These are phyloP conservation scores for Xylaria sp. DNA, from an alignment of 2,329 filamentous ascomycete genomes.

Conservation along the genomic window DNA sequence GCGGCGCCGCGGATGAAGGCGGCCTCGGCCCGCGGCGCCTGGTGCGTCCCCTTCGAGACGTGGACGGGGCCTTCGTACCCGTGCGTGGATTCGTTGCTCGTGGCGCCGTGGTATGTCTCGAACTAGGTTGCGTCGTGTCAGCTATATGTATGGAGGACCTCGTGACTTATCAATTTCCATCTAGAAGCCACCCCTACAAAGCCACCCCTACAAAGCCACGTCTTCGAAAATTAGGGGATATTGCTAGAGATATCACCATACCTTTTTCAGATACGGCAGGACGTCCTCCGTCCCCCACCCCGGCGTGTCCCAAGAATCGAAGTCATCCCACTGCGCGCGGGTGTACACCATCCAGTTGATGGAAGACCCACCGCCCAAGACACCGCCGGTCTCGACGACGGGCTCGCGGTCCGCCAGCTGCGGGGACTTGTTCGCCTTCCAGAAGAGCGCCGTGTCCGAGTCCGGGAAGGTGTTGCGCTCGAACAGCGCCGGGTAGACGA, in stretches of 20 bases:
- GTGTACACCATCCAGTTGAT: constrained; percentile 53
- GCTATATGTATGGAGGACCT: neutral
- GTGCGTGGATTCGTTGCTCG: constrained; percentile 45
- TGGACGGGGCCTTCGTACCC: constrained; percentile 52
- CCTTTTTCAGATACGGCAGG: constrained; percentile 56
- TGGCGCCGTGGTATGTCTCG: constrained; percentile 36
- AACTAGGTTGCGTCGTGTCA: constrained; percentile 22
- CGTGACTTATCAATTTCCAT: no score
- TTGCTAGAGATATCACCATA: constrained; percentile 8
- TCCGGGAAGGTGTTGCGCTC: constrained; percentile 48
- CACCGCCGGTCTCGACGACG: constrained; percentile 45
- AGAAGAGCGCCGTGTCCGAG: constrained; percentile 52
- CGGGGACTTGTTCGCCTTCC: constrained; percentile 40
- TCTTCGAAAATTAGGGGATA: neutral
- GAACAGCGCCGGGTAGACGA: constrained; percentile 52
- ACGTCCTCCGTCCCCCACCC: constrained; percentile 41
- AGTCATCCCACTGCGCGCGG: constrained; percentile 40
- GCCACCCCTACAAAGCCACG: neutral
- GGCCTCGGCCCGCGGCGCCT: constrained; percentile 43
- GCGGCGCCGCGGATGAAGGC: constrained; percentile 51
- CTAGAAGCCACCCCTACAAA: no score
- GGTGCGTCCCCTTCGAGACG: constrained; percentile 50
- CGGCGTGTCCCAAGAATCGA: constrained; percentile 35
- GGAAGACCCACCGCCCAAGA: constrained; percentile 57
- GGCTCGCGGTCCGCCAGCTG: constrained; percentile 49